Evolutionary conservation across 495 filamentous ascomycete species (phyloP), one percentile per base, ranked within the genome.

Genomic region (Chaetomium tenue): DNA sequence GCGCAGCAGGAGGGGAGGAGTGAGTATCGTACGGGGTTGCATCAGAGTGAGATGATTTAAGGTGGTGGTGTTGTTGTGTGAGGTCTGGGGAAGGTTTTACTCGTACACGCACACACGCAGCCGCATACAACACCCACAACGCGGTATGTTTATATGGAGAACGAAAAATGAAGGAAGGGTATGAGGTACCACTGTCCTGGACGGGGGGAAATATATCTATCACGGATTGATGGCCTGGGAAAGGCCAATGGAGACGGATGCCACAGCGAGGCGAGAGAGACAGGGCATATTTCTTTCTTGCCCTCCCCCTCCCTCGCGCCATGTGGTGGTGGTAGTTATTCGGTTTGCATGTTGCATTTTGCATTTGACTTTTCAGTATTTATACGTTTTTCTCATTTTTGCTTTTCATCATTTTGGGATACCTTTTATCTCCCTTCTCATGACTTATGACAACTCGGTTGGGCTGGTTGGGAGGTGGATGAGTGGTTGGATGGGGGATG

Each of bases 11-110:
- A 65, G 33, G 60, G 71, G 26, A 70, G 77, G 71, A 70, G 74
- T 20, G 72, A 81, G 53, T 76, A 73, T 25, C 66, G 77, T 61
- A 82, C 77, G 44, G 80, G 80, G 1, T 67, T 84, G 61, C 74
- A 71, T 51, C 71, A 71, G 28, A 80, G 74, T 63, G 79, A 80
- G 71, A 78, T 82, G 78, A 79, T 82, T 50, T 82, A 26, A 67
- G 30, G 3, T 33, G 30, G 30, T 33, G 30, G 30, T 33, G 30
- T n/a, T n/a, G n/a, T n/a, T n/a, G n/a, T n/a, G n/a, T n/a, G n/a
- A n/a, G n/a, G n/a, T n/a, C n/a, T n/a, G n/a, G n/a, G n/a, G n/a
- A n/a, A n/a, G n/a, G n/a, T n/a, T 33, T 33, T 40, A 40, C 13
- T 11, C 13, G 13, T 40, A 40, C 39, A 11, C 39, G 13, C 39